Base-by-base conservation (phyloP, 2,329 filamentous ascomycete genomes). In the Colletotrichum phormii region DNA sequence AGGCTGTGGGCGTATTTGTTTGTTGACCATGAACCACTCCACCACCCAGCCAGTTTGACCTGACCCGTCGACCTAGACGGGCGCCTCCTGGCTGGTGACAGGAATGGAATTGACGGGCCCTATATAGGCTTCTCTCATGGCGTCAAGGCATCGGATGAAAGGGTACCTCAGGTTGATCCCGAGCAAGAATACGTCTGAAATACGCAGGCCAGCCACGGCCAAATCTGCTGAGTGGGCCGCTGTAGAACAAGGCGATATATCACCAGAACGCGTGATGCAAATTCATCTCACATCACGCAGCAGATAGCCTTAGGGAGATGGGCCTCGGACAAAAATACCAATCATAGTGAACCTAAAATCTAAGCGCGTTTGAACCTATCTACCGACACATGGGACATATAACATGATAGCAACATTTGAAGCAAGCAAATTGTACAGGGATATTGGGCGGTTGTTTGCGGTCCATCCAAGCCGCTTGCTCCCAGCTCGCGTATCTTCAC, bases 381-480 rank as follows among this genome's bases (percentile, higher is more conserved):
- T 73, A 73, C 71, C 67, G 33, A 67, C 67, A 73, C 49, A 61
- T 49, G 42, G 42, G 58, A 72, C 62, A 72, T 67, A 67, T 73
- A 72, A 72, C 68, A 64, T 73, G 62, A 73, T 61, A 67, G 63
- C 63, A 73, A 72, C 71, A 59, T 72, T 55, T 55, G 66, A 73
- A 71, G 67, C 71, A 73, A 70, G 71, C 71, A 64, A 72, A 73
- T 72, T 67, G 53, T 73, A 64, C 71, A 73, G 57, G 58, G 68
- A 73, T 29, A 62, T 57, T 72, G 51, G 64, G 51, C 68, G 57
- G 63, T 72, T n/a, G 42, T 12, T 46, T 37, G 51, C 68, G 59
- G 46, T 42, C 33, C 42, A 46, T 51, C 51, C 63, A 64, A 67
- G 63, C 71, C 67, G 59, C 68, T 64, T 67, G 67, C 62, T 51